These are phyloP conservation scores for Podaxis sp. DNA, from an alignment of 768 basidiomycete species.

Conservation along the genomic window DNA sequence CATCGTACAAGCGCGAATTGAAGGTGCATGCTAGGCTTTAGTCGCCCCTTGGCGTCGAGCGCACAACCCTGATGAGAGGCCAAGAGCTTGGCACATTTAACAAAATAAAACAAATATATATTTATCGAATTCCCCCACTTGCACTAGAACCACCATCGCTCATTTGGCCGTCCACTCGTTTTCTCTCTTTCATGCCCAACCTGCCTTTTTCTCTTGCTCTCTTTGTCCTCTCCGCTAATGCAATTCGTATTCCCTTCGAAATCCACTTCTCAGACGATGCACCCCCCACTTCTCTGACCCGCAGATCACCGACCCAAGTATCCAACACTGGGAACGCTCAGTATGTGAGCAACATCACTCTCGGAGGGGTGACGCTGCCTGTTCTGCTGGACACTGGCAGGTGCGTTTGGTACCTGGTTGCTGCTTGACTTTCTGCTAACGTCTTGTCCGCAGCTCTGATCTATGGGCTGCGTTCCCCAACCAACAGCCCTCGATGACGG, in stretches of 20 bases:
- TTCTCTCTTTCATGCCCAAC: conserved; percentile 24
- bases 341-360: conserved; percentile 42
- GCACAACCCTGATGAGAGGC: neutral
- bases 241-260: conserved; percentile 37
- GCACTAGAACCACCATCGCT: conserved; percentile 4
- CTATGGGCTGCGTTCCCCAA: conserved; percentile 63
- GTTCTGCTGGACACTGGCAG: conserved; percentile 68
- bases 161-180: conserved; percentile 14
- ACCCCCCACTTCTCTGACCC: conserved; percentile 24
- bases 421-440: conserved; percentile 1
- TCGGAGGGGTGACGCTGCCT: neutral
- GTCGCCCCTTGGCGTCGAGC: neutral
- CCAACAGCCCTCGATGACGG: conserved; percentile 45
- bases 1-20: neutral
- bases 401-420: conserved; percentile 30
- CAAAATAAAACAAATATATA: conserved; percentile 5
- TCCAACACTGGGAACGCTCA: conserved; percentile 69
- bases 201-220: conserved; percentile 43
- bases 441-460: conserved; percentile 52
- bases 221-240: conserved; percentile 36
- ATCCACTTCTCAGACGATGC: conserved; percentile 27
- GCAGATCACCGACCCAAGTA: conserved; percentile 42
- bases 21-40: neutral
- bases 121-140: conserved; percentile 10
- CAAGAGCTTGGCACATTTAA: neutral